Evolutionary conservation across 2,329 filamentous ascomycete genomes (phyloP).

Genomic region (Gnomoniopsis smithogilvyi): DNA sequence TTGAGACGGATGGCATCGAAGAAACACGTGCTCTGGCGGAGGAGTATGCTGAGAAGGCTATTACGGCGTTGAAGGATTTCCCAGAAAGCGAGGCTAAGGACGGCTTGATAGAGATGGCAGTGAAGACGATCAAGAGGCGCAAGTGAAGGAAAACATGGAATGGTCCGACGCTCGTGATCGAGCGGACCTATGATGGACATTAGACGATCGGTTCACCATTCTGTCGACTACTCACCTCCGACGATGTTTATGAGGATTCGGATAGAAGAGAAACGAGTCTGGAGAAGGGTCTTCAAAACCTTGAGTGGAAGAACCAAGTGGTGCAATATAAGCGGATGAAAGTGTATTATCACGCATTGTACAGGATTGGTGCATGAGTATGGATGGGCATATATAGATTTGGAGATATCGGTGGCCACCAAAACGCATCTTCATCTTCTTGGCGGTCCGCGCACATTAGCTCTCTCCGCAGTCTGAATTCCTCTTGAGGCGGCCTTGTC

Average conservation of each 20-base stretch:
- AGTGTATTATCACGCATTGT: conserved; percentile 13
- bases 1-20: conserved; percentile 80
- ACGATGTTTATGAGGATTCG: neutral
- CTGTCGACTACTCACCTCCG: conserved; percentile 3
- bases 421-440: neutral
- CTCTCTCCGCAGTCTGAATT: too few relatives aligned
- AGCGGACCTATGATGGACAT: neutral
- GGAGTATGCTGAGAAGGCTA: conserved; percentile 85
- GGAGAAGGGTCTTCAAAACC: neutral
- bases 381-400: neutral
- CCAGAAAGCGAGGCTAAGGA: conserved; percentile 94
- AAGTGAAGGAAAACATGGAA: conserved; percentile 54
- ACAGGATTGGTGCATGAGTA: neutral
- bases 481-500: too few relatives aligned
- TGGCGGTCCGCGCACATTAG: neutral
- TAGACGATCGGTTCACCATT: neutral
- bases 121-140: conserved; percentile 83
- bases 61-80: conserved; percentile 77
- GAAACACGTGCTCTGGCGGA: conserved; percentile 88
- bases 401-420: neutral
- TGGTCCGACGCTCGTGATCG: neutral
- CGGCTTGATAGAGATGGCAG: conserved; percentile 88
- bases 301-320: neutral
- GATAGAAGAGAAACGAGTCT: neutral
- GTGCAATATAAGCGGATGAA: neutral